These are phyloP conservation scores for Blastobotrys aristatus DNA, from an alignment of 1,139 yeast genomes.

Conservation along the genomic window DNA sequence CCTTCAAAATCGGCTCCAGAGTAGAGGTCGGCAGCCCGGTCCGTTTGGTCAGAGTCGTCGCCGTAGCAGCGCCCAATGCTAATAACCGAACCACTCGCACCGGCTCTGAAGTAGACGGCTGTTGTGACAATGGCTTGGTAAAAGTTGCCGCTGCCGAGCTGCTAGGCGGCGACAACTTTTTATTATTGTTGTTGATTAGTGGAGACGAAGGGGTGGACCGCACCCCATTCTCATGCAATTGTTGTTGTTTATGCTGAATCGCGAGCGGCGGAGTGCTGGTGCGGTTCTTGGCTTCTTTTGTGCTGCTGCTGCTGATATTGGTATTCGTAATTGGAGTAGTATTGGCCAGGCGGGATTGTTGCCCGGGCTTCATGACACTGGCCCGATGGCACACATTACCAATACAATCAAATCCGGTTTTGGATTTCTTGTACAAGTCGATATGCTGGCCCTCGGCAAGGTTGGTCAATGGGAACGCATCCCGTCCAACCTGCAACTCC, in stretches of 20 bases:
- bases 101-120: conserved; percentile 28
- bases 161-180: neutral
- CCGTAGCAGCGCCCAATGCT: conserved; percentile 32
- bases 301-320: conserved; percentile 4
- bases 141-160: neutral
- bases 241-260: neutral
- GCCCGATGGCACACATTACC: conserved; percentile 26
- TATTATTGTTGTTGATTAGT: neutral
- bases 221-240: conserved; percentile 2
- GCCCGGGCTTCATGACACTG: conserved; percentile 12
- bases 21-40: conserved; percentile 30
- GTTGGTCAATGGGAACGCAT: conserved; percentile 16
- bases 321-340: neutral
- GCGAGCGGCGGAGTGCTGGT: conserved; percentile 8
- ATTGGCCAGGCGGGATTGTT: too few relatives aligned
- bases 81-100: conserved; percentile 35
- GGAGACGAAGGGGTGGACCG: conserved; percentile 14
- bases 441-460: conserved; percentile 20
- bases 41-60: conserved; percentile 27
- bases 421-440: conserved; percentile 15
- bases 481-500: conserved; percentile 18
- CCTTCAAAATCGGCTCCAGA: conserved; percentile 28
- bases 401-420: conserved; percentile 16
- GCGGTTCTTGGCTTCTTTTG: neutral
- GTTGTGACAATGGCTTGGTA: conserved; percentile 25